A percentile compares a stretch with the other conserved stretches of the same genome.
Evolutionary conservation across 257 asterid species (phyloP).

Genomic region (Solanum clarkiae): DNA sequence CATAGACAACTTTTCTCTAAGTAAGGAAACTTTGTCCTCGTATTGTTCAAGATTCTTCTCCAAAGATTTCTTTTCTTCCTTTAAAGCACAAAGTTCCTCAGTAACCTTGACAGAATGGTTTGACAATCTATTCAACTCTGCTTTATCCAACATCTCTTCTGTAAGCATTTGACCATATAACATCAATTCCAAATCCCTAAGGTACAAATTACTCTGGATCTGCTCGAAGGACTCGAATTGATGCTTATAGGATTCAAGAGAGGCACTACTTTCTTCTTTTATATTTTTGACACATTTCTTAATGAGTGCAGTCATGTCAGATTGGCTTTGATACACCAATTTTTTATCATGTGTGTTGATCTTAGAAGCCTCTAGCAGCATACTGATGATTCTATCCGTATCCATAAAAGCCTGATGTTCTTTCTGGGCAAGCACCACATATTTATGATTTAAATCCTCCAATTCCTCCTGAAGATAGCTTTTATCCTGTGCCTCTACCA

Average conservation of each 20-base stretch:
- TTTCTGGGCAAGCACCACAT: constrained; percentile 33
- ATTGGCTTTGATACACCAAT: constrained; percentile 21
- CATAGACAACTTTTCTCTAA: constrained; percentile 82
- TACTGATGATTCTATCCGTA: constrained; percentile 38
- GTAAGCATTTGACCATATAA: constrained; percentile 42
- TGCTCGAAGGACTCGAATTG: constrained; percentile 32
- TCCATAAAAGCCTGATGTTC: constrained; percentile 32
- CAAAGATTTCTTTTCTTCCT: constrained; percentile 44
- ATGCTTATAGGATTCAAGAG: constrained; percentile 28
- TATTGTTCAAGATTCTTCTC: constrained; percentile 51
- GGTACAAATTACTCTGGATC: constrained; percentile 52
- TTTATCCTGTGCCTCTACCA: constrained; percentile 54
- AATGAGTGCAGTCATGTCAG: constrained; percentile 30
- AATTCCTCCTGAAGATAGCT: constrained; percentile 40
- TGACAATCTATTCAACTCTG: constrained; percentile 32
- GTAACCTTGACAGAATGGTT: constrained; percentile 33
- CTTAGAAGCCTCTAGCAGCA: constrained; percentile 68
- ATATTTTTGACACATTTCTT: constrained; percentile 51
- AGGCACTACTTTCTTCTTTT: constrained; percentile 30
- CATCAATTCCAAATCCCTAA: constrained; percentile 48
- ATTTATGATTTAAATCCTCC: constrained; percentile 41
- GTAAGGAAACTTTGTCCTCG: constrained; percentile 66
- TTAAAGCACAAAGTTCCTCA: constrained; percentile 32
- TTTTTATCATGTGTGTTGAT: constrained; percentile 20
- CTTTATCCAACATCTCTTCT: constrained; percentile 41